These are phyloP conservation scores for Penicillium sp. DNA, from an alignment of 2,329 filamentous ascomycete species.

Conservation along the genomic window DNA sequence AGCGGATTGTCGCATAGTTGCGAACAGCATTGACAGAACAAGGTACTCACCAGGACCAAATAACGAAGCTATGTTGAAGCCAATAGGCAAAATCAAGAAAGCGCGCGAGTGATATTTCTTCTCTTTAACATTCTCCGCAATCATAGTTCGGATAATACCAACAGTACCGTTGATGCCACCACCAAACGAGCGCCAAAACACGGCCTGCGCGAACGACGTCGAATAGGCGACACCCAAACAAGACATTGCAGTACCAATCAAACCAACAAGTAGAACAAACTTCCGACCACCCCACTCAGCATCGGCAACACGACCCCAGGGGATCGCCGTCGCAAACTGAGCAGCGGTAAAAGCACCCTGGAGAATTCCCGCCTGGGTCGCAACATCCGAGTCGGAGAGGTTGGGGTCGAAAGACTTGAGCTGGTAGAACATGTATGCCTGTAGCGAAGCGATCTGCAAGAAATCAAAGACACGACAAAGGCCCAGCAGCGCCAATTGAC, in stretches of 20 bases:
- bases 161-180: slow-evolving; percentile 71
- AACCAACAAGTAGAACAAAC: slow-evolving; percentile 71
- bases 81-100: slow-evolving; percentile 63
- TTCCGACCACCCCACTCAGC: slow-evolving; percentile 69
- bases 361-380: slow-evolving; percentile 72
- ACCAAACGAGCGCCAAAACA: slow-evolving; percentile 66
- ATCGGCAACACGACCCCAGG: slow-evolving; percentile 71
- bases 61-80: slow-evolving; percentile 64
- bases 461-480: slow-evolving; percentile 45
- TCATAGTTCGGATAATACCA: slow-evolving; percentile 71
- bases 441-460: slow-evolving; percentile 41
- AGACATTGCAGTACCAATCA: slow-evolving; percentile 66
- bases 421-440: slow-evolving; percentile 80
- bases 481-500: slow-evolving; percentile 39
- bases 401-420: slow-evolving; percentile 69
- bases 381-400: slow-evolving; percentile 60
- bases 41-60: slow-evolving; percentile 45
- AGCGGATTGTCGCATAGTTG: slow-evolving; percentile 41
- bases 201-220: slow-evolving; percentile 60
- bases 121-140: slow-evolving; percentile 68
- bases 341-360: slow-evolving; percentile 75
- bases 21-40: slow-evolving; percentile 39
- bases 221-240: slow-evolving; percentile 69
- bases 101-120: slow-evolving; percentile 61
- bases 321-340: slow-evolving; percentile 76